A percentile compares a stretch with the other conserved stretches of the same genome.
Conservation (phyloP, 257 asterid genomes). For the Linaria vulgaris region DNA sequence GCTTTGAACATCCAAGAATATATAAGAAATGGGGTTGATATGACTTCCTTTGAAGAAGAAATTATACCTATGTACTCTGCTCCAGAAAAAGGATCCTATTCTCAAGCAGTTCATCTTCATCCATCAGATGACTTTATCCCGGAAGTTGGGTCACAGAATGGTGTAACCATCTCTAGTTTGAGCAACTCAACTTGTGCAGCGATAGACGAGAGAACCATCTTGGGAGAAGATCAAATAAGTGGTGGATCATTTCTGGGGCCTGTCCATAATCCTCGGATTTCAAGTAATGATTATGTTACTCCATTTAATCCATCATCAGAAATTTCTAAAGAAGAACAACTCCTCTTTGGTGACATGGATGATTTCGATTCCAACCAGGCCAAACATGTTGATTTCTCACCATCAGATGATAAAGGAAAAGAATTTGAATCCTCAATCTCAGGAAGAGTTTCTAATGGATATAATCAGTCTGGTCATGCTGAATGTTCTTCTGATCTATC, state of each 20-base stretch:
- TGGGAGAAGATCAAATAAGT: conserved; percentile 21
- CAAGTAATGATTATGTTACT: conserved; percentile 16
- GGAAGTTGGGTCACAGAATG: conserved; percentile 30
- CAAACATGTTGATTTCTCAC: conserved; percentile 20
- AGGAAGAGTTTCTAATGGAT: conserved; percentile 28
- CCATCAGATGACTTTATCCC: conserved; percentile 33
- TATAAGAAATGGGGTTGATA: conserved; percentile 27
- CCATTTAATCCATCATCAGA: conserved; percentile 32
- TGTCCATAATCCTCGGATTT: conserved; percentile 30
- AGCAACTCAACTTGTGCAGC: conserved; percentile 32
- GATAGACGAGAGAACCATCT: conserved; percentile 17
- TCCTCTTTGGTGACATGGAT: conserved; percentile 60
- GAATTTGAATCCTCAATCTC: conserved; percentile 26
- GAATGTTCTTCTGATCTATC: conserved; percentile 28
- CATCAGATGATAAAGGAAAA: conserved; percentile 31
- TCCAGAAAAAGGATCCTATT: conserved; percentile 37
- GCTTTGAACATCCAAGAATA: conserved; percentile 24
- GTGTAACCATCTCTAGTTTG: conserved; percentile 30
- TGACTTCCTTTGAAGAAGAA: conserved; percentile 28
- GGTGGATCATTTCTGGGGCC: conserved; percentile 23
- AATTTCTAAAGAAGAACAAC: conserved; percentile 53
- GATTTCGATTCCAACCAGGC: conserved; percentile 27
- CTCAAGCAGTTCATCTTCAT: conserved; percentile 34
- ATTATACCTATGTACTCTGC: conserved; percentile 22
- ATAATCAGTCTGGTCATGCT: conserved; percentile 28